phyloP scores from a whole-genome alignment of 2,329 filamentous ascomycete species.

The Tolypocladium cylindrosporum region DNA sequence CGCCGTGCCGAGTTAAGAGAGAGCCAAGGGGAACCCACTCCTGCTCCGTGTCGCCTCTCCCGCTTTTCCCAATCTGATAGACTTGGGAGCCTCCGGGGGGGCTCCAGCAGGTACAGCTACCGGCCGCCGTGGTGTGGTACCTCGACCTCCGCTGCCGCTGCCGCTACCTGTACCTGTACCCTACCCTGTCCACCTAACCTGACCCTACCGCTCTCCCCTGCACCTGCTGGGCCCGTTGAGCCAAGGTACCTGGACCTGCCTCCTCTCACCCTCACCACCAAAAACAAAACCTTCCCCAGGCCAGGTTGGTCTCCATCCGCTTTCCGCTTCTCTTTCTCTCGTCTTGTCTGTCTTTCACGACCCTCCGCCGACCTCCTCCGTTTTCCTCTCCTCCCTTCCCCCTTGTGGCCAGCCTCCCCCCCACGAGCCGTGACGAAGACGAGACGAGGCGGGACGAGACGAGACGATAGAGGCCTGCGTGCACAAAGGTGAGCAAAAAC shows the following conservation, averaged over 20 bases:
- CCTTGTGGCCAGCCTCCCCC: constrained; percentile 12
- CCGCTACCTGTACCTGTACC: constrained; percentile 1
- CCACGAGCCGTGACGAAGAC: not conserved
- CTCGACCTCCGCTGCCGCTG: not conserved
- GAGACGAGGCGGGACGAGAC: constrained; percentile 4
- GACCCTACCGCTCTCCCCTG: constrained; percentile 19
- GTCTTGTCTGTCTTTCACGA: constrained; percentile 15
- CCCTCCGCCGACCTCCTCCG: constrained; percentile 22
- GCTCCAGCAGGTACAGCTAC: not conserved
- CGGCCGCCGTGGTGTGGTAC: not conserved
- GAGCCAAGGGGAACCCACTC: not conserved
- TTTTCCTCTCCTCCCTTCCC: constrained; percentile 13
- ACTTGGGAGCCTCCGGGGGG: not conserved
- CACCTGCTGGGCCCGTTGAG: constrained; percentile 14
- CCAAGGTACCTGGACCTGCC: constrained; percentile 5
- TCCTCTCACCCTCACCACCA: constrained; percentile 20
- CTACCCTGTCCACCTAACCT: constrained; percentile 4
- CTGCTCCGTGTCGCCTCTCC: constrained; percentile 1
- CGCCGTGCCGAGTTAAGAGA: not conserved
- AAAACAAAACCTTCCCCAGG: constrained; percentile 21
- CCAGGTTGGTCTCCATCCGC: constrained; percentile 7
- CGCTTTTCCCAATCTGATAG: constrained; percentile 5
- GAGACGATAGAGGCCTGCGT: not conserved
- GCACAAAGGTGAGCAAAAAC: constrained; percentile 11
- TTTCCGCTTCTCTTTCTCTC: constrained; percentile 10